Conservation (phyloP, 106 monocot species). For the Dendrobium nobile region DNA sequence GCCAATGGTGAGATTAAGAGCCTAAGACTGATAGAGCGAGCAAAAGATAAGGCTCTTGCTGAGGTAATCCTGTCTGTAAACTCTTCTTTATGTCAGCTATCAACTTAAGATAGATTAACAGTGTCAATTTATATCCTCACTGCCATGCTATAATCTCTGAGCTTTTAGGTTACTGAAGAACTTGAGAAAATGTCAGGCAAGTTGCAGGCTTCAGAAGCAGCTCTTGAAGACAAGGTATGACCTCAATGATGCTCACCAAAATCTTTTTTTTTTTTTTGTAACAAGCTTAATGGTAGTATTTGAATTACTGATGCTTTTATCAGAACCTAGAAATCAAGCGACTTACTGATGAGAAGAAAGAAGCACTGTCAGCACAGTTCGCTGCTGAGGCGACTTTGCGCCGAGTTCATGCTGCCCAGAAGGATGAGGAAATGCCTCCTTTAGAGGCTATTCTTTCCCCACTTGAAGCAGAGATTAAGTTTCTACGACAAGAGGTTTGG, state of each 20-base stretch:
- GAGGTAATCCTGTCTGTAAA: constrained; percentile 31
- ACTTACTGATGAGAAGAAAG: constrained; percentile 72
- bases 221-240: constrained; percentile 62
- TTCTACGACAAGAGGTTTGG: constrained; percentile 57
- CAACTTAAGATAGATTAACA: neutral
- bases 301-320: neutral
- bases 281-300: neutral
- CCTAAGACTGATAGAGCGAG: constrained; percentile 55
- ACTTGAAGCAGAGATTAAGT: constrained; percentile 81
- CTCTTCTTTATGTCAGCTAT: neutral
- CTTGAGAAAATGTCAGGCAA: constrained; percentile 56
- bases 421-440: constrained; percentile 74
- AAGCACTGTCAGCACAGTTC: constrained; percentile 66
- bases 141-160: constrained; percentile 3
- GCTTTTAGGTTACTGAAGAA: constrained; percentile 58
- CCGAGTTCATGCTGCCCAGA: constrained; percentile 86
- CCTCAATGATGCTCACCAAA: neutral
- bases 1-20: constrained; percentile 67
- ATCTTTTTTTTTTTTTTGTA: neutral
- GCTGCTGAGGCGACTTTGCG: constrained; percentile 81
- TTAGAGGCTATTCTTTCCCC: constrained; percentile 72
- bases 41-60: constrained; percentile 74
- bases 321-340: constrained; percentile 80
- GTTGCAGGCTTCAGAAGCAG: constrained; percentile 55
- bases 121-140: neutral